These are phyloP conservation scores for Aspergillus floridensis DNA, from an alignment of 2,329 filamentous ascomycete species.

Conservation along the genomic window DNA sequence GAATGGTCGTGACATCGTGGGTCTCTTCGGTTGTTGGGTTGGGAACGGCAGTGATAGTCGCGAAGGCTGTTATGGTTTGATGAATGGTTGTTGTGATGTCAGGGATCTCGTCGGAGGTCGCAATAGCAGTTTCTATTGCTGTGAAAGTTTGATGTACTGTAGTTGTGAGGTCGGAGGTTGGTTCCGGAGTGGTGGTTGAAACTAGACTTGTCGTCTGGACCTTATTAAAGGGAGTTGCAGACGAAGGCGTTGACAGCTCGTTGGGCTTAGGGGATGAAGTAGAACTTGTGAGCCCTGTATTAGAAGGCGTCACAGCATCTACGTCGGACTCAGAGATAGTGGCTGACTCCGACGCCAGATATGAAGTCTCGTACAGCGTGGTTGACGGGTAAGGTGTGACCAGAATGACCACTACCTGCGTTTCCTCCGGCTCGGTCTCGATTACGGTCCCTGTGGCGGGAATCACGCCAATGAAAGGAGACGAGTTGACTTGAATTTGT, in stretches of 20 bases:
- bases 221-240: background rate
- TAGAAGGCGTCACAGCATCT: background rate
- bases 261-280: background rate
- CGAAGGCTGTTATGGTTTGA: background rate
- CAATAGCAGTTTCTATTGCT: background rate
- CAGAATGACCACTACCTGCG: constrained; percentile 4
- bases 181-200: background rate
- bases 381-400: constrained; percentile 7
- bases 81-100: background rate
- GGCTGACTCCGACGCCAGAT: background rate
- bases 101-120: background rate
- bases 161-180: background rate
- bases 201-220: background rate
- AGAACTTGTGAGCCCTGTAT: background rate
- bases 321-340: background rate
- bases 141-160: background rate
- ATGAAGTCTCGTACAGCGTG: background rate
- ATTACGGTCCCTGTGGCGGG: background rate
- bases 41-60: background rate
- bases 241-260: background rate
- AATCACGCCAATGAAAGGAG: background rate
- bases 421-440: background rate
- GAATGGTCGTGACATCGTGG: background rate
- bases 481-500: background rate
- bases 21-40: background rate